A percentile compares a stretch with the other conserved stretches of the same genome.
These are phyloP conservation scores for Fabrea salina DNA, from an alignment of 169 alveolate species.

Conservation along the genomic window DNA sequence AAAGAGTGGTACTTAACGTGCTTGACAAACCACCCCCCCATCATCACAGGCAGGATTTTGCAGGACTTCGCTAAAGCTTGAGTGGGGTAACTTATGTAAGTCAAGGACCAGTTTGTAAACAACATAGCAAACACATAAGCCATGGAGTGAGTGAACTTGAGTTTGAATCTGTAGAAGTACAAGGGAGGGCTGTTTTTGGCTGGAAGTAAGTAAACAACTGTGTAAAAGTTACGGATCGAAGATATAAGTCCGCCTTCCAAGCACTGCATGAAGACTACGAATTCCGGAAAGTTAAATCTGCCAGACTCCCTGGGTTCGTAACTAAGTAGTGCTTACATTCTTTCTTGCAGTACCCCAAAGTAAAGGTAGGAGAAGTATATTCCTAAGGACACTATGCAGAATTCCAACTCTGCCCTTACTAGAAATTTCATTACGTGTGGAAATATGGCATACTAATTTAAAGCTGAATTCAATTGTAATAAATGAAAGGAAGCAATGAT, in stretches of 20 bases:
- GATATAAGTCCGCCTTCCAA: background rate
- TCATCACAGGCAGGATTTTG: slow-evolving; percentile 26
- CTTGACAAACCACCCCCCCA: background rate
- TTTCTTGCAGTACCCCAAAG: slow-evolving; percentile 23
- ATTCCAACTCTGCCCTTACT: background rate
- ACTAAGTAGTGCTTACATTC: slow-evolving; percentile 4
- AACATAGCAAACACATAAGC: background rate
- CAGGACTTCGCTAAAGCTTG: slow-evolving; percentile 33
- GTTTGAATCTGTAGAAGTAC: background rate
- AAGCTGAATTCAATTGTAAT: no score
- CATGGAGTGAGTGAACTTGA: background rate
- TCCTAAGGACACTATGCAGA: background rate
- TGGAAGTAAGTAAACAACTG: background rate
- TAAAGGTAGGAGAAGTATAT: slow-evolving; percentile 27
- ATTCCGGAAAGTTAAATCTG: background rate
- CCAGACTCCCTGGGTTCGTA: background rate
- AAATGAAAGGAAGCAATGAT: no score
- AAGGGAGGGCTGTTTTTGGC: background rate
- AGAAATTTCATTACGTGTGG: background rate
- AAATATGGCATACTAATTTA: no score
- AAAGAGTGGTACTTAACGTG: background rate
- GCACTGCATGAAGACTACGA: background rate
- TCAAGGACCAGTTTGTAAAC: slow-evolving; percentile 1
- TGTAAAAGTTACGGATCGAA: background rate
- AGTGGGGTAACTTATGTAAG: slow-evolving; percentile 26